These are phyloP conservation scores for Neophaeococcomyces mojaviensis DNA, from an alignment of 2,329 filamentous ascomycete species.

Conservation along the genomic window DNA sequence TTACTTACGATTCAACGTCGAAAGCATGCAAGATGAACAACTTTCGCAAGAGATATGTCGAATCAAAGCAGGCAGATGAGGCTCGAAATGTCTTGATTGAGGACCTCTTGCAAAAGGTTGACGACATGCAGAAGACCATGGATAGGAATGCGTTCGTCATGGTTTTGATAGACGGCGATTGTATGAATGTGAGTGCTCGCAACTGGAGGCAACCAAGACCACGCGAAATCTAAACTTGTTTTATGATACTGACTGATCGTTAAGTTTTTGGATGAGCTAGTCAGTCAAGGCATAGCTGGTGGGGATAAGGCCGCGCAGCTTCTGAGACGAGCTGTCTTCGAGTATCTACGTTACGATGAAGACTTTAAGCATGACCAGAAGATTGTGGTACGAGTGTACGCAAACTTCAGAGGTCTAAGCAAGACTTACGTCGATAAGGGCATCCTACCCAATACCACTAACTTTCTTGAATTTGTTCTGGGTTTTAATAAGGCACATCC, in stretches of 20 bases:
- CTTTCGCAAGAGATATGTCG: constrained; percentile 1
- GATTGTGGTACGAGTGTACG: constrained; percentile 32
- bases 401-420: constrained; percentile 32
- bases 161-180: constrained; percentile 29
- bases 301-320: constrained; percentile 13
- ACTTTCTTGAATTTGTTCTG: constrained; percentile 31
- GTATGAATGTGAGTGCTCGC: constrained; percentile 26
- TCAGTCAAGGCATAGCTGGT: constrained; percentile 10
- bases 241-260: not conserved
- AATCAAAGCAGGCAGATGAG: constrained; percentile 1
- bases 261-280: constrained; percentile 13
- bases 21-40: too few relatives aligned
- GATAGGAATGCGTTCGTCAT: constrained; percentile 14
- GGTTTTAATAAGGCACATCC: constrained; percentile 36
- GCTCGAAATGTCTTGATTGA: constrained; percentile 2
- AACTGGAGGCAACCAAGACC: constrained; percentile 25
- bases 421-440: constrained; percentile 28
- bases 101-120: constrained; percentile 3
- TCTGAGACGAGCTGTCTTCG: constrained; percentile 11
- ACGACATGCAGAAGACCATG: constrained; percentile 11
- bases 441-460: constrained; percentile 22
- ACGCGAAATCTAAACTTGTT: constrained; percentile 25
- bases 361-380: constrained; percentile 22
- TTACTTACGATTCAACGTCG: too few relatives aligned
- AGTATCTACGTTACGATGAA: constrained; percentile 11